These are phyloP conservation scores for Ophiosphaerella korrae DNA, from an alignment of 2,329 filamentous ascomycete genomes.

Conservation along the genomic window DNA sequence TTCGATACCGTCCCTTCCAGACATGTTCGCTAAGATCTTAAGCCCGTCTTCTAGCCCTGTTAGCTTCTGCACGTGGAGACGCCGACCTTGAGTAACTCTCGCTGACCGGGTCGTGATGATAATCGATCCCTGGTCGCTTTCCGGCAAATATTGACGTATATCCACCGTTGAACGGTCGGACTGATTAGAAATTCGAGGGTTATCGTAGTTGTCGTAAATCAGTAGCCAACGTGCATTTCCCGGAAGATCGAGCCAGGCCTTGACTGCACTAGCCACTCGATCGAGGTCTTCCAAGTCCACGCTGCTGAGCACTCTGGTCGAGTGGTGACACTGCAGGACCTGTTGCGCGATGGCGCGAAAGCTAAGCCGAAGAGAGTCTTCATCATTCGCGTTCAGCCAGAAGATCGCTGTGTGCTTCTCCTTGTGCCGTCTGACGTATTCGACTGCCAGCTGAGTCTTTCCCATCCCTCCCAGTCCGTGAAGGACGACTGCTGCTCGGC, in stretches of 20 bases:
- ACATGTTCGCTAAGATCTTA: background rate
- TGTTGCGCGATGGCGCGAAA: constrained; percentile 30
- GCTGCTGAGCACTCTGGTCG: constrained; percentile 25
- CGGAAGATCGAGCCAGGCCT: constrained; percentile 45
- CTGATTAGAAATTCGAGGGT: constrained; percentile 31
- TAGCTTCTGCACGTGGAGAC: constrained; percentile 8
- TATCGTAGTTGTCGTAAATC: constrained; percentile 52
- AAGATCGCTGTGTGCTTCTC: constrained; percentile 48
- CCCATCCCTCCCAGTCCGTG: constrained; percentile 24
- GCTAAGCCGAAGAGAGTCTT: constrained; percentile 35
- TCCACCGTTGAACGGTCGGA: background rate
- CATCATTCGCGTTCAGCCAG: constrained; percentile 52
- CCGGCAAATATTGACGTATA: background rate
- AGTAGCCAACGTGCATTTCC: constrained; percentile 49
- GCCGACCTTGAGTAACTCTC: background rate
- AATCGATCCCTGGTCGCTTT: background rate
- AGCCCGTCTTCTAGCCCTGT: constrained; percentile 6
- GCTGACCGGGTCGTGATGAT: background rate
- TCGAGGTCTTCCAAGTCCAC: constrained; percentile 31
- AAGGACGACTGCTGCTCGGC: constrained; percentile 1
- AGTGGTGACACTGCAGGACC: constrained; percentile 22
- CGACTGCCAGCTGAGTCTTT: constrained; percentile 28
- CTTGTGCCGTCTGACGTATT: constrained; percentile 44
- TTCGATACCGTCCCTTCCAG: background rate
- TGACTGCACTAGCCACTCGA: constrained; percentile 31